Evolutionary conservation across 2,329 filamentous ascomycete species (phyloP).

Genomic region (Aaosphaeria pasadenensis): DNA sequence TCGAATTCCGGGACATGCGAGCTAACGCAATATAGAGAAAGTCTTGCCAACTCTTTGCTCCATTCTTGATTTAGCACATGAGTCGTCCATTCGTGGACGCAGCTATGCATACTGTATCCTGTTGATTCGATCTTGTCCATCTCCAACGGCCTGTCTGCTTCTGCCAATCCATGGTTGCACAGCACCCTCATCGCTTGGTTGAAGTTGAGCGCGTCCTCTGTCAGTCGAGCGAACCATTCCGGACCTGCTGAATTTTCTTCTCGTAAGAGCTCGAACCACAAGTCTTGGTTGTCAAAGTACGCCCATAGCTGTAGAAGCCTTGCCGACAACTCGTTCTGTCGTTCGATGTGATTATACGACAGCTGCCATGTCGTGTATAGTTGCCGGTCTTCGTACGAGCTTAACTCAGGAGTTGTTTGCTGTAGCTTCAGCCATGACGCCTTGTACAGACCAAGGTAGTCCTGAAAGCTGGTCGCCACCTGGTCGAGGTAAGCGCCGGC

Average conservation of each 20-base stretch:
- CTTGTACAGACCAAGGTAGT: conserved; percentile 43
- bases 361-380: conserved; percentile 37
- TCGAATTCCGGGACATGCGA: conserved; percentile 2
- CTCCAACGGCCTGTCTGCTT: background rate
- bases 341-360: conserved; percentile 37
- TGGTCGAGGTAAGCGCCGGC: conserved; percentile 39
- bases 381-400: conserved; percentile 30
- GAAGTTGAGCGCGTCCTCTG: conserved; percentile 18
- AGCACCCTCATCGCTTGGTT: conserved; percentile 20
- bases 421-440: conserved; percentile 39
- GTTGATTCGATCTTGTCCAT: no score
- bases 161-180: conserved; percentile 16
- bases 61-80: conserved; percentile 19
- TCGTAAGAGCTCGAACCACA: conserved; percentile 46
- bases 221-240: conserved; percentile 18
- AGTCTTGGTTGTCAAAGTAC: conserved; percentile 42
- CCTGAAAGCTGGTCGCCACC: conserved; percentile 30
- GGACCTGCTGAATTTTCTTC: conserved; percentile 3
- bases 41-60: conserved; percentile 5
- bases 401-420: conserved; percentile 21
- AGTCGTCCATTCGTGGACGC: conserved; percentile 29
- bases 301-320: conserved; percentile 42
- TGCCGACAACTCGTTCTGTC: conserved; percentile 25
- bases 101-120: conserved; percentile 31
- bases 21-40: conserved; percentile 8